Evolutionary conservation across 2,329 filamentous ascomycete genomes (phyloP).

Genomic region (Coniosporium tulheliwenetii): DNA sequence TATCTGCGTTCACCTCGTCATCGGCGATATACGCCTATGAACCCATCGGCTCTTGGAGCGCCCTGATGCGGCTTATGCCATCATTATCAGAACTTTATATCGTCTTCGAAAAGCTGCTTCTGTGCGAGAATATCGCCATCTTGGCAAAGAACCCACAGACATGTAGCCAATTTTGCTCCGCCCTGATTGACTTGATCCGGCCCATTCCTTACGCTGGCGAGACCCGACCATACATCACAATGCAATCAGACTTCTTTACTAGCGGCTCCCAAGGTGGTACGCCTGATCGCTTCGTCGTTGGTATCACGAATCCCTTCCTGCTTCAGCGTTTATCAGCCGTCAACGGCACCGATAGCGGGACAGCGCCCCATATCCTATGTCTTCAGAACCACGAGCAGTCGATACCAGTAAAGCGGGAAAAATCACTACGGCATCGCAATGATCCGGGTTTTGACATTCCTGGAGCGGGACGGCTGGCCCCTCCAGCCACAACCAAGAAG

Average conservation of each 20-base stretch:
- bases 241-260: conserved; percentile 25
- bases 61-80: conserved; percentile 21
- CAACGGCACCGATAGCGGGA: conserved; percentile 16
- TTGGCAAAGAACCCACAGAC: conserved; percentile 24
- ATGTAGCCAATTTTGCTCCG: conserved; percentile 23
- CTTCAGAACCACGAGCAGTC: conserved; percentile 19
- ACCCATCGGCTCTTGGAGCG: conserved; percentile 22
- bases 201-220: conserved; percentile 24
- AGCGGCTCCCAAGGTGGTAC: conserved; percentile 23
- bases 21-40: conserved; percentile 23
- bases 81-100: conserved; percentile 24
- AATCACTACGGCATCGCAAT: conserved; percentile 16
- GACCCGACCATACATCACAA: conserved; percentile 24
- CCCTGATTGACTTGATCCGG: conserved; percentile 21
- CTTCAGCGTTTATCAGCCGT: conserved; percentile 21
- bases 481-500: conserved; percentile 18
- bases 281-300: conserved; percentile 21
- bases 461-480: conserved; percentile 17
- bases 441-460: conserved; percentile 19
- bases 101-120: conserved; percentile 22
- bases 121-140: conserved; percentile 24
- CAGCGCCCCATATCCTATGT: conserved; percentile 21
- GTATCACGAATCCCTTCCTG: conserved; percentile 25
- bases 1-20: conserved; percentile 6
- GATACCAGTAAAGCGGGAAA: conserved; percentile 19